phyloP scores from a whole-genome alignment of 192 early-diverging fungal species.

The Rhizoclosmatium sp. region DNA sequence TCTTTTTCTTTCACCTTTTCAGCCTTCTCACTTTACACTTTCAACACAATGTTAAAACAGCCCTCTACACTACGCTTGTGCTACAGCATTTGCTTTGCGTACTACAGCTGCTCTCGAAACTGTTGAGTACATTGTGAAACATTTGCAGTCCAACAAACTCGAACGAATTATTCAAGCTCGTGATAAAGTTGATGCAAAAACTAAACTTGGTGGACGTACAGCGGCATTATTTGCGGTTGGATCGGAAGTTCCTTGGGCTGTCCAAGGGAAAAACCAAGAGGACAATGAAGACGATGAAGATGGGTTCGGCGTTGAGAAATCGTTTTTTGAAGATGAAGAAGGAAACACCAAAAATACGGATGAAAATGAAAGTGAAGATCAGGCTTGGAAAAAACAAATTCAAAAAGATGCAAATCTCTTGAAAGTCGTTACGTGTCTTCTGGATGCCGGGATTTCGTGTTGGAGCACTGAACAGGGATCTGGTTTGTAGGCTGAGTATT shows the following conservation, averaged over 20 bases:
- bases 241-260: slow-evolving; percentile 14
- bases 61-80: slow-evolving; percentile 18
- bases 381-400: background rate
- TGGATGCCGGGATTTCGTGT: slow-evolving; percentile 14
- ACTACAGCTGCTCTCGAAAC: background rate
- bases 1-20: background rate
- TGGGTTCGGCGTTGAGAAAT: background rate
- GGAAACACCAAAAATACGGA: background rate
- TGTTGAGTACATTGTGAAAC: slow-evolving; percentile 4
- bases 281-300: slow-evolving; percentile 8
- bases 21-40: background rate
- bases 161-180: background rate
- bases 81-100: slow-evolving; percentile 4
- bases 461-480: slow-evolving; percentile 4
- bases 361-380: background rate
- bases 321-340: slow-evolving; percentile 4
- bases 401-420: background rate
- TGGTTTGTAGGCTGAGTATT: background rate
- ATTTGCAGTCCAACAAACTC: background rate
- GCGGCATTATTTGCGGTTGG: slow-evolving; percentile 28
- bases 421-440: slow-evolving; percentile 3
- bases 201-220: background rate
- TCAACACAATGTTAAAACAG: background rate
- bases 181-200: background rate
- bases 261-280: background rate